phyloP scores from a whole-genome alignment of 345 rosid genomes.

The Arabidopsis suecica region DNA sequence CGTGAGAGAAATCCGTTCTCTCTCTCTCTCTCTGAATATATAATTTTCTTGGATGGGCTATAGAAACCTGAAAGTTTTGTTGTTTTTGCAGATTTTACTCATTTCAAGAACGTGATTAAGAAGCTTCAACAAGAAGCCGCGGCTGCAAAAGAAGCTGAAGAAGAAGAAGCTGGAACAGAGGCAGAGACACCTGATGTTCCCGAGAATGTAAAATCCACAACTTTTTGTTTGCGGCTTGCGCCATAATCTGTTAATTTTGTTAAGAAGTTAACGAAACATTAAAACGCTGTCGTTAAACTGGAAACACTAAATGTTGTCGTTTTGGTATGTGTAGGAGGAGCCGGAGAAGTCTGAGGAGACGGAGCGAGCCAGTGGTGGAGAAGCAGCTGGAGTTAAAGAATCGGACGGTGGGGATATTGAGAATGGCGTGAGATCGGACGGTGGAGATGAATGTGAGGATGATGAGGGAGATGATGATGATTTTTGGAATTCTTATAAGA shows the following conservation, averaged over 20 bases:
- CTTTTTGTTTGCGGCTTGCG: conserved; percentile 1
- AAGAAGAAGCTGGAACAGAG: conserved; percentile 25
- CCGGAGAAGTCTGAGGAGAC: conserved; percentile 37
- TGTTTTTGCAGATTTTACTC: conserved; percentile 58
- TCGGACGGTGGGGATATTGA: conserved; percentile 42
- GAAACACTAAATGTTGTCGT: neutral
- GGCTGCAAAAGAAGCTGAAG: conserved; percentile 47
- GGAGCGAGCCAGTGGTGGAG: conserved; percentile 35
- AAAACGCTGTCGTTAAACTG: neutral
- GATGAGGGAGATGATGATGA: conserved; percentile 36
- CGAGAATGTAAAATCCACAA: conserved; percentile 22
- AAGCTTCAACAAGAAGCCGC: conserved; percentile 61
- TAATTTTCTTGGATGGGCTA: neutral
- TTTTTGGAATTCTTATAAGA: conserved; percentile 35
- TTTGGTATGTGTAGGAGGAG: conserved; percentile 51
- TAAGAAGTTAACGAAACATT: neutral
- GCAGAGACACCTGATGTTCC: conserved; percentile 49
- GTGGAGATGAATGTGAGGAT: conserved; percentile 40
- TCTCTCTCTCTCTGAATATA: neutral
- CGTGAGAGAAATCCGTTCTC: conserved; percentile 44
- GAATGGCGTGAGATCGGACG: conserved; percentile 39
- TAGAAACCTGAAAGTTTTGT: neutral
- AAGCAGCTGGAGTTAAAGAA: conserved; percentile 36
- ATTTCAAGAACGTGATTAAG: conserved; percentile 65
- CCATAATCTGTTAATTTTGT: conserved; percentile 15